Base-by-base conservation (phyloP, 2,329 filamentous ascomycete species). In the Alternaria hordeiaustralica region DNA sequence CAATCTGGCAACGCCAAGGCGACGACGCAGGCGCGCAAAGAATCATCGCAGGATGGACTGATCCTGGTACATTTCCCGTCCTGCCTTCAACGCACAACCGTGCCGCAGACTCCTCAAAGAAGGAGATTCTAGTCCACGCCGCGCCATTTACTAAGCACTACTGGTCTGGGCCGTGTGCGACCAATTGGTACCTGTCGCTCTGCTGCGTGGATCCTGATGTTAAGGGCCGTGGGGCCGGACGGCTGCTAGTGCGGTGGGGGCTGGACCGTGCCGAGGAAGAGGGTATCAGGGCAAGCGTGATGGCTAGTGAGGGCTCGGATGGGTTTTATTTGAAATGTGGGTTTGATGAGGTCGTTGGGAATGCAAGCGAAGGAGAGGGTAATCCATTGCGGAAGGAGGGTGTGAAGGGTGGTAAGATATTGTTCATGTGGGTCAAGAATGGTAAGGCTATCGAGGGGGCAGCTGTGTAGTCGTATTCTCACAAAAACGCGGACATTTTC, bases 161-260 rank as follows among this genome's bases (percentile, higher is more conserved):
- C 56, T 76, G 70, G 70, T 15, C 49, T 1, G 41, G 41, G 1
- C 2, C 30, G 18, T 30, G n/a, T 5, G 44, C 58, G 2, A 15
- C 30, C 3, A 56, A 61, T 20, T 56, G 51, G 30, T 56, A 30
- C 6, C 30, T 51, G 1, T 28, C 30, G 1, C 49, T 61, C 1
- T 67, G 83, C 11, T 76, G 74, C n/a, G 75, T 83, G 2, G 76
- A 81, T 47, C 83, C 83, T 0, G 74, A 77, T 2, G 76, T 75
- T 20, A 82, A 84, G 44, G 75, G 79, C 2, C 69, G 67, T 33
- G 80, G 79, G 1, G 58, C 79, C 9, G 84, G 82, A 1, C 73
- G 72, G 4, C 64, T 66, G 23, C 76, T 85, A 7, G 82, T 83
- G 6, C 58, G 72, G 25, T 84, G 82, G 82, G 84, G 84, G 0